Percentiles rank a stretch among this genome's conserved stretches.
Conservation (phyloP, 148 eudicot genomes). For the Heliamphora exappendiculata region DNA sequence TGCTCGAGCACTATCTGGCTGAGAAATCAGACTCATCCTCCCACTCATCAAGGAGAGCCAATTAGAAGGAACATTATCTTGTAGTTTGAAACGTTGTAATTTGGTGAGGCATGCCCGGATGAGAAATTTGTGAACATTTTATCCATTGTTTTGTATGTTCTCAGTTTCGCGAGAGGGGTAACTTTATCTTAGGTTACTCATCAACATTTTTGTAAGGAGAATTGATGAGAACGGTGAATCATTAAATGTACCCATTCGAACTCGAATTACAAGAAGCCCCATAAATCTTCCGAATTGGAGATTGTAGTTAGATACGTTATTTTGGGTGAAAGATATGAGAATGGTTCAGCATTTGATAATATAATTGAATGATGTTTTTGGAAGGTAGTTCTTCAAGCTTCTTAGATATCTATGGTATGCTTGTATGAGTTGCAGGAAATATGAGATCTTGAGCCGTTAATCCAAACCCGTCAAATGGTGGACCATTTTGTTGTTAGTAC, state of each 20-base stretch:
- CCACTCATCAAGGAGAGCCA: conserved; percentile 32
- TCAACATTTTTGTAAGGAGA: background rate
- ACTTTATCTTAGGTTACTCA: background rate
- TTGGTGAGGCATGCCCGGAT: background rate
- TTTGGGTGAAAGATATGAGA: background rate
- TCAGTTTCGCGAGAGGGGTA: background rate
- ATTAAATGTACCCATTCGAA: too few relatives aligned
- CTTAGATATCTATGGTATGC: background rate
- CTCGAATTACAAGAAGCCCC: too few relatives aligned
- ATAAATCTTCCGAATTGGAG: background rate
- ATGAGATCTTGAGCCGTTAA: too few relatives aligned
- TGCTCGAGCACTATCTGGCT: conserved; percentile 89
- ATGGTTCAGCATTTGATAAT: background rate
- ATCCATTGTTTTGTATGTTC: background rate
- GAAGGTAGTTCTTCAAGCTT: background rate
- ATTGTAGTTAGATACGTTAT: background rate
- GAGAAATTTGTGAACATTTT: conserved; percentile 1
- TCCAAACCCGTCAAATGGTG: too few relatives aligned
- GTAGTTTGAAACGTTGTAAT: background rate
- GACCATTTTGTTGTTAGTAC: too few relatives aligned
- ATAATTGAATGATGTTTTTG: background rate
- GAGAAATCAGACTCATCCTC: conserved; percentile 50
- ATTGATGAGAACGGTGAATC: background rate
- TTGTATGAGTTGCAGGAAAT: background rate
- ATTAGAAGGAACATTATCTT: background rate